Base-by-base conservation (phyloP, 371 early-diverging fungal genomes). In the Syncephalastrum sp. region DNA sequence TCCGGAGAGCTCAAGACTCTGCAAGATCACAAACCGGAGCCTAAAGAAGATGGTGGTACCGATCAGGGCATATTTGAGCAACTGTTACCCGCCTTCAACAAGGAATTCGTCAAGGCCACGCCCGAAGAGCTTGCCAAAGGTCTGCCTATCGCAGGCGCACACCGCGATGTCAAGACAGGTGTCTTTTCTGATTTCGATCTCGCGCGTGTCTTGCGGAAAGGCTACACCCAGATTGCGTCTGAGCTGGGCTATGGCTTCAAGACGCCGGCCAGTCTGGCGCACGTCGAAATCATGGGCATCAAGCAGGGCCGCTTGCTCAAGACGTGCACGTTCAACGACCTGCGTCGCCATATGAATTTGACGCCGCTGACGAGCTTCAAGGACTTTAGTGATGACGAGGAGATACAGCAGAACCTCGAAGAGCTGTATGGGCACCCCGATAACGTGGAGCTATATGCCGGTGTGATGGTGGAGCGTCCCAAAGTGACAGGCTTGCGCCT, bases 381-480 rank as follows among this genome's bases (percentile, higher is more conserved):
- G 17, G 77, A 77, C 43, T 75, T 75, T 42, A 69, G 66, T n/a
- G 67, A 79, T 12, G 69, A 72, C 15, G 53, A 55, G 17, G 59
- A 57, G 4, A 65, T 82, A 4, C 74, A 72, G 42, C 19, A 70
- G 16, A 73, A 65, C 21, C 46, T 82, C n/a, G 53, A 75, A 44
- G 74, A 75, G 14, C 56, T 81, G 4, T 82, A 82, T 57, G 66
- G 68, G 1, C 58, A 59, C 3, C 65, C 69, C 12, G 69, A 82
- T n/a, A 52, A 65, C 3, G 82, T 82, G 0, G 82, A 82, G 46
- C 58, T 82, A 0, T 82, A 79, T 56, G 69, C 75, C 19, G 82
- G 82, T 12, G 24, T 77, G 5, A 70, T 78, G 60, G 67, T 77
- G 4, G 82, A 82, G 47, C 69, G 69, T 5, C 48, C 63, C 6